Conservation (phyloP, 2,329 filamentous ascomycete species). For the Sarocladiaceae sp. region DNA sequence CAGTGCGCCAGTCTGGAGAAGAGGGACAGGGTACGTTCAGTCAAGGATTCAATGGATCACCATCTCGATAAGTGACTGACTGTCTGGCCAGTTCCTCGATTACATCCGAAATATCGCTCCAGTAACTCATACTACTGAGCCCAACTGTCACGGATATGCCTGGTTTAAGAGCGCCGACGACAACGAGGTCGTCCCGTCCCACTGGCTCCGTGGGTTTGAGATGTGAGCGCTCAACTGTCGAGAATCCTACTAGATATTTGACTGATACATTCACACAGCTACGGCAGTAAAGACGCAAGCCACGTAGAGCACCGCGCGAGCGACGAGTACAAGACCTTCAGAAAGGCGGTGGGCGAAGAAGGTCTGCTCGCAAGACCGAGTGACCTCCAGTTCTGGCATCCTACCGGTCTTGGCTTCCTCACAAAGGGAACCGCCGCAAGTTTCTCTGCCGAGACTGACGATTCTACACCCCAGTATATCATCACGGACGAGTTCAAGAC, state of each 20-base stretch:
- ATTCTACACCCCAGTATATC: not conserved
- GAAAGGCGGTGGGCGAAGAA: constrained; percentile 11
- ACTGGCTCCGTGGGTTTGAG: constrained; percentile 15
- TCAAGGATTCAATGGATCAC: too few relatives aligned
- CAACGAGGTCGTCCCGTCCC: constrained; percentile 13
- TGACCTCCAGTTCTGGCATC: constrained; percentile 13
- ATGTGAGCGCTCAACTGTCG: constrained; percentile 10
- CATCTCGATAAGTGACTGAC: not conserved
- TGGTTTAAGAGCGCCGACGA: constrained; percentile 15
- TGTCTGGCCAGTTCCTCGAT: constrained; percentile 12
- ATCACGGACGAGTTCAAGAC: not conserved
- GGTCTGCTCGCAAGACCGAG: constrained; percentile 12
- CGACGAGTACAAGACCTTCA: constrained; percentile 13
- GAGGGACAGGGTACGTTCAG: constrained; percentile 11
- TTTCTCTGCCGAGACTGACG: not conserved
- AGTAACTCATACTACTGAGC: constrained; percentile 10
- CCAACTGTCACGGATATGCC: constrained; percentile 11
- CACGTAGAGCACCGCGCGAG: constrained; percentile 12
- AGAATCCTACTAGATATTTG: not conserved
- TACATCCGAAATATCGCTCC: constrained; percentile 11
- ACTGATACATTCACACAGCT: constrained; percentile 4
- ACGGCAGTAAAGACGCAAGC: constrained; percentile 12
- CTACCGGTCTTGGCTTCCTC: constrained; percentile 11
- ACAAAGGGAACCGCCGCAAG: not conserved
- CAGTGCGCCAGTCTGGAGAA: constrained; percentile 11